phyloP scores from a whole-genome alignment of 2,329 filamentous ascomycete species.

The Claviceps spartinae region DNA sequence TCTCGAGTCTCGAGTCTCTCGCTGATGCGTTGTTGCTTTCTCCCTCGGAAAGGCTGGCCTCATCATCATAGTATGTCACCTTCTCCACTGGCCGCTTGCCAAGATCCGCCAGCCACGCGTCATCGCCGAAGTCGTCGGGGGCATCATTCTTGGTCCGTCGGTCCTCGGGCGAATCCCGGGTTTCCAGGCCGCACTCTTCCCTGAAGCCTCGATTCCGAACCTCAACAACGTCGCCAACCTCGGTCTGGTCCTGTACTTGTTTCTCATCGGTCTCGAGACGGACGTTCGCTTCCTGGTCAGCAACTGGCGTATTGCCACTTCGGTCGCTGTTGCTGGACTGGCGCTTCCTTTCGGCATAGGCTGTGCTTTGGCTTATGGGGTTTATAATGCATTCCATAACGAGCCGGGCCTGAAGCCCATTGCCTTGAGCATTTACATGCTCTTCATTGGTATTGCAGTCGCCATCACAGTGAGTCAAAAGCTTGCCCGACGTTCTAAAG shows the following conservation, averaged over 20 bases:
- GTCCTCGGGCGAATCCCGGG: constrained; percentile 77
- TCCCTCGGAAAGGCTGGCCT: constrained; percentile 23
- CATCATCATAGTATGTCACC: constrained; percentile 33
- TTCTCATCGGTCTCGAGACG: constrained; percentile 77
- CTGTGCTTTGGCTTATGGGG: constrained; percentile 64
- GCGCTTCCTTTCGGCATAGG: constrained; percentile 71
- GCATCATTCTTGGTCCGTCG: constrained; percentile 72
- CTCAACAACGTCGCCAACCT: constrained; percentile 70
- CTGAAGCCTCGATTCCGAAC: constrained; percentile 57
- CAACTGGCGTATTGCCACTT: constrained; percentile 70
- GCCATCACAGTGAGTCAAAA: constrained; percentile 54
- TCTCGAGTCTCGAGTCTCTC: neutral
- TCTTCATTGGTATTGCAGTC: constrained; percentile 84
- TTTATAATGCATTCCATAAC: constrained; percentile 58
- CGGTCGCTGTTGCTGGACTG: constrained; percentile 70
- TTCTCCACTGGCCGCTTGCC: constrained; percentile 60
- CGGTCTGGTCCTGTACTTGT: constrained; percentile 72
- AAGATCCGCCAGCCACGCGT: constrained; percentile 68
- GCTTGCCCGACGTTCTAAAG: too few species aligned
- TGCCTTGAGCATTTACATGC: constrained; percentile 40
- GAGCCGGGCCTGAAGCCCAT: constrained; percentile 28
- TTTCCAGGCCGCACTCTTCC: constrained; percentile 67
- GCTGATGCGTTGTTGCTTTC: neutral
- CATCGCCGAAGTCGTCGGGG: constrained; percentile 75
- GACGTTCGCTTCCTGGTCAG: constrained; percentile 63